Evolutionary conservation across 805 yeast genomes (phyloP).

Genomic region (Starmerella cellae): DNA sequence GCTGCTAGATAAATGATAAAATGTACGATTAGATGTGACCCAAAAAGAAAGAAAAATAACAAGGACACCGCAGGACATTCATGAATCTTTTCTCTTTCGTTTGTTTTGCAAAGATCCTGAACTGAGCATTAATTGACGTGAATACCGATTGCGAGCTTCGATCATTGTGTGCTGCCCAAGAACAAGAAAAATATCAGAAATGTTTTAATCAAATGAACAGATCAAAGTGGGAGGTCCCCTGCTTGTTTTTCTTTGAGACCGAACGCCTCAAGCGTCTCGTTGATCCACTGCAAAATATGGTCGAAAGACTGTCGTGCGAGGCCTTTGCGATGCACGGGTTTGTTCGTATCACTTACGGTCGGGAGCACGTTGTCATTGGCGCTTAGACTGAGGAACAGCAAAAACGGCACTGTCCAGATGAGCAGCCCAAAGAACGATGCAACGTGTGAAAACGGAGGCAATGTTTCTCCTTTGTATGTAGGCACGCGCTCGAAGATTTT

Average conservation of each 20-base stretch:
- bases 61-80: too few species aligned
- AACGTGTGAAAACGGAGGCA: slow-evolving; percentile 76
- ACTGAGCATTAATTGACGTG: too few species aligned
- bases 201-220: neutral
- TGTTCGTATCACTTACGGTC: slow-evolving; percentile 13
- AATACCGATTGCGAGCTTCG: too few species aligned
- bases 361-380: slow-evolving; percentile 88
- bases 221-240: neutral
- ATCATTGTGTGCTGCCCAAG: too few species aligned
- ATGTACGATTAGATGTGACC: too few species aligned
- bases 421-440: slow-evolving; percentile 91
- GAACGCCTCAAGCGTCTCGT: slow-evolving; percentile 37
- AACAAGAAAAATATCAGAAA: neutral
- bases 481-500: slow-evolving; percentile 32
- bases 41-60: too few species aligned
- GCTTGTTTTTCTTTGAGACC: slow-evolving; percentile 32
- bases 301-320: slow-evolving; percentile 16
- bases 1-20: too few species aligned
- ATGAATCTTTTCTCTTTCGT: too few species aligned
- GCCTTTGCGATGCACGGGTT: slow-evolving; percentile 14
- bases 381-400: slow-evolving; percentile 77
- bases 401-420: slow-evolving; percentile 89
- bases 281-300: slow-evolving; percentile 29
- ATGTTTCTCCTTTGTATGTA: slow-evolving; percentile 48
- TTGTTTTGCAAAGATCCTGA: too few species aligned